Conservation (phyloP, 352 stramenopile genomes). For the Phytopythium sindhum region DNA sequence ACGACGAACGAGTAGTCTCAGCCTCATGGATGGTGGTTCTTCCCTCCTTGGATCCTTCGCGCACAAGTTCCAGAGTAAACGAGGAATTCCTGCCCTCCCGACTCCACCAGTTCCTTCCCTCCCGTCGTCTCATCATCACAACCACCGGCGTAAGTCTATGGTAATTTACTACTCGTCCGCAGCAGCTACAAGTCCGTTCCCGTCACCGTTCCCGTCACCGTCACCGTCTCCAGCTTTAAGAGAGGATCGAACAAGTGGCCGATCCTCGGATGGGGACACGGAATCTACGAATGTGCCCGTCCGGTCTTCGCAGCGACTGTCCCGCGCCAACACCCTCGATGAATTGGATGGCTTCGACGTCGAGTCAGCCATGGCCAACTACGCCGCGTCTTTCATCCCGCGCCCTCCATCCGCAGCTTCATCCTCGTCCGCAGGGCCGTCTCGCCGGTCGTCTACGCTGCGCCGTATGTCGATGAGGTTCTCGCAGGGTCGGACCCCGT, state of each 20-base stretch:
- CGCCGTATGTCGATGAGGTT: slow-evolving; percentile 27
- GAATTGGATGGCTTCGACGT: slow-evolving; percentile 15
- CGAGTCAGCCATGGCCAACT: slow-evolving; percentile 18
- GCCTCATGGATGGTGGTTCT: slow-evolving; percentile 10
- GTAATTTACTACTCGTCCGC: slow-evolving; percentile 32
- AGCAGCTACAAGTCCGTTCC: not conserved
- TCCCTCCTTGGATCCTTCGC: slow-evolving; percentile 13
- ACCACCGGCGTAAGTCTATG: slow-evolving; percentile 26
- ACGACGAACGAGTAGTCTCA: slow-evolving; percentile 20
- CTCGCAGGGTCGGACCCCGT: not conserved
- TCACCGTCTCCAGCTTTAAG: not conserved
- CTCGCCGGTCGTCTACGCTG: slow-evolving; percentile 26
- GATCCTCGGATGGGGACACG: not conserved
- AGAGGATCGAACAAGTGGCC: not conserved
- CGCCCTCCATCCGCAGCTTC: not conserved
- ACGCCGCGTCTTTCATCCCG: slow-evolving; percentile 27
- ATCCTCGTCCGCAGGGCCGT: not conserved
- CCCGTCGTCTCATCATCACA: slow-evolving; percentile 14
- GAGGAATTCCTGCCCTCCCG: slow-evolving; percentile 11
- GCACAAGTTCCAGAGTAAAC: slow-evolving; percentile 20
- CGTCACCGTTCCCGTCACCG: not conserved
- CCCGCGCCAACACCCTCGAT: slow-evolving; percentile 12
- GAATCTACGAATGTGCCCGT: not conserved
- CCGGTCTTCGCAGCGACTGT: slow-evolving; percentile 1
- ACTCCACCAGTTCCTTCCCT: slow-evolving; percentile 11